Evolutionary conservation across 768 basidiomycete species (phyloP).

Genomic region (Auricularia sp.): DNA sequence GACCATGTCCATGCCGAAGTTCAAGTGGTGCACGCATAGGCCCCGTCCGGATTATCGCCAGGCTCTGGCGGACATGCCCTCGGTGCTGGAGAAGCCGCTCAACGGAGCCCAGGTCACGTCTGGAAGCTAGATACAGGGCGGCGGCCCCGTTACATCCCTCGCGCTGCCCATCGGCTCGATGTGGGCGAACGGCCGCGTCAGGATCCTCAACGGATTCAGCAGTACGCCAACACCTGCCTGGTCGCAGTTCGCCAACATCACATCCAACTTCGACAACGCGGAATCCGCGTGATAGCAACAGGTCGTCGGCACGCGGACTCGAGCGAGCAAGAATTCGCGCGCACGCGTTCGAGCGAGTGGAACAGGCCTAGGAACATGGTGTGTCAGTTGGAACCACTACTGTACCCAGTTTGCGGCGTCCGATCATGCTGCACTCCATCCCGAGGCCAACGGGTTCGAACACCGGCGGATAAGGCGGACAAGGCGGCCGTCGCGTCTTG

Average conservation of each 20-base stretch:
- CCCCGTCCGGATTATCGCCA: not conserved
- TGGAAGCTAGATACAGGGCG: too few relatives aligned
- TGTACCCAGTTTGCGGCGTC: constrained; percentile 5
- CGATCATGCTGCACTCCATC: constrained; percentile 1
- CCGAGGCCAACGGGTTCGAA: too few relatives aligned
- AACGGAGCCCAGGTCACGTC: not conserved
- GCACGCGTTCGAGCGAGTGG: constrained; percentile 20
- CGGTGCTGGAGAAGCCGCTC: not conserved
- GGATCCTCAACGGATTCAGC: not conserved
- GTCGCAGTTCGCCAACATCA: not conserved
- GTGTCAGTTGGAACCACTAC: constrained; percentile 15
- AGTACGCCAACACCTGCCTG: not conserved
- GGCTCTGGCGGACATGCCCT: not conserved
- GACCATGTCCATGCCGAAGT: too few relatives aligned
- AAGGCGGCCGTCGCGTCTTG: too few relatives aligned
- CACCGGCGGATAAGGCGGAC: too few relatives aligned
- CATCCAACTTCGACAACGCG: not conserved
- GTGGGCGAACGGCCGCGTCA: not conserved
- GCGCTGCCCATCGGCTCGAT: not conserved
- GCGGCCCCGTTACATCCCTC: not conserved
- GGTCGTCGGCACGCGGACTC: not conserved
- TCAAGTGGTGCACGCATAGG: not conserved
- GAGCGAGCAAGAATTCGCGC: not conserved
- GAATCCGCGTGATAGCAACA: not conserved
- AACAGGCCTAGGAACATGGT: not conserved